Evolutionary conservation across 2,329 filamentous ascomycete genomes (phyloP).

Genomic region (Cadophora gregata): DNA sequence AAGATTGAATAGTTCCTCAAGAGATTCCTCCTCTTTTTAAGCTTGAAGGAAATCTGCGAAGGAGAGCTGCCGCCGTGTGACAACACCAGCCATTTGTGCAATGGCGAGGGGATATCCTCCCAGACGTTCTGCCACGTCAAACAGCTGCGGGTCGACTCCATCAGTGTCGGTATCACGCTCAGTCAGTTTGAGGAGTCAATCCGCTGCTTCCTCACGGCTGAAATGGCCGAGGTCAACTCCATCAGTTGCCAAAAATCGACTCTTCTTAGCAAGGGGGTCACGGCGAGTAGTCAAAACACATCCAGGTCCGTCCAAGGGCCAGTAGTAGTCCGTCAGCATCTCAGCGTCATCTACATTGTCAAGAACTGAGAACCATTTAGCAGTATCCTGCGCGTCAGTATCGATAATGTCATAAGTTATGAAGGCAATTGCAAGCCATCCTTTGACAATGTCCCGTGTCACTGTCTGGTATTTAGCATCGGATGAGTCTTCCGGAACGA

Average conservation of each 20-base stretch:
- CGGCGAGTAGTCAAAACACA: conserved; percentile 33
- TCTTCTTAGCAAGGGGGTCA: conserved; percentile 18
- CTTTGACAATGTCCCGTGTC: conserved; percentile 15
- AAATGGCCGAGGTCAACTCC: conserved; percentile 6
- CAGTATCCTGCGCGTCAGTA: conserved; percentile 16
- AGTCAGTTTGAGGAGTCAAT: conserved; percentile 7
- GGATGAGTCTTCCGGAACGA: conserved; percentile 1
- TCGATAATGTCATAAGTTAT: background rate
- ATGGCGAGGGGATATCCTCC: conserved; percentile 24
- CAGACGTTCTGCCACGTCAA: background rate
- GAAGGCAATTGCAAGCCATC: conserved; percentile 21
- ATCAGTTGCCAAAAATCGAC: background rate
- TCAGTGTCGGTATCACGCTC: conserved; percentile 20
- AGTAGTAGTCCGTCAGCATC: conserved; percentile 30
- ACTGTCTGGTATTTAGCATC: conserved; percentile 15
- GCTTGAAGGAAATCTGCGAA: conserved; percentile 8
- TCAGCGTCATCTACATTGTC: conserved; percentile 39
- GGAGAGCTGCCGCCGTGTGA: conserved; percentile 12
- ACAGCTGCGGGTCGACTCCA: background rate
- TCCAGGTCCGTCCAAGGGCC: conserved; percentile 29
- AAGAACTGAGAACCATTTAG: conserved; percentile 37
- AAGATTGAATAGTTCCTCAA: conserved; percentile 1
- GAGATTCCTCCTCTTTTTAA: background rate
- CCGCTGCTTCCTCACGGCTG: background rate
- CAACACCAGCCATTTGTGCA: conserved; percentile 24